Conservation (phyloP, 73 alveolate species). For the Effrenium voratum region DNA sequence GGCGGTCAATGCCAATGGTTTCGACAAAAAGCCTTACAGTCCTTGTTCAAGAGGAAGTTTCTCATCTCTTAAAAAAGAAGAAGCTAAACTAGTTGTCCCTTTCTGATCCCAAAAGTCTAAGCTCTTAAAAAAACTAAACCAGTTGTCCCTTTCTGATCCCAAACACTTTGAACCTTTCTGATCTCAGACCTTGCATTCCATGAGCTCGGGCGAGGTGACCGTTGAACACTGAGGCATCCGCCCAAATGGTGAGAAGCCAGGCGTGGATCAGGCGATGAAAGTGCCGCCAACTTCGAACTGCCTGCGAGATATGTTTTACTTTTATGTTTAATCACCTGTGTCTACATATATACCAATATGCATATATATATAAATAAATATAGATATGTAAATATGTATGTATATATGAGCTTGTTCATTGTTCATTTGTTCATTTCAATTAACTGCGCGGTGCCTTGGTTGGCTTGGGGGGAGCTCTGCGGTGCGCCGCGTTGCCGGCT, state of each 20-base stretch:
- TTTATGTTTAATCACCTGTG: no score
- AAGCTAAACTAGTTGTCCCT: background rate
- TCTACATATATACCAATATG: no score
- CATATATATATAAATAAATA: no score
- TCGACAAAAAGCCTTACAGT: background rate
- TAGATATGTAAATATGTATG: no score
- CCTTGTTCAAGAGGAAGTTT: no score
- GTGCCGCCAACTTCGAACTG: slow-evolving; percentile 36
- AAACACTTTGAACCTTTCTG: background rate
- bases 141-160: background rate
- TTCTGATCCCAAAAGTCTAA: background rate
- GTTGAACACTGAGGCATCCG: background rate
- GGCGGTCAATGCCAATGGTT: background rate
- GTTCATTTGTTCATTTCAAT: no score
- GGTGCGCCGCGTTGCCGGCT: no score
- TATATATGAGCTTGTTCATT: no score
- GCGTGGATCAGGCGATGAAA: slow-evolving; percentile 24
- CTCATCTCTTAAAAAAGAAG: background rate
- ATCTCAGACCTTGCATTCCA: background rate
- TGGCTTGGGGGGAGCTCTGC: no score
- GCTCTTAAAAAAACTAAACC: background rate
- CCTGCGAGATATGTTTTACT: no score
- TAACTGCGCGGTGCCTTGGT: no score
- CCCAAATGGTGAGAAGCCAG: slow-evolving; percentile 48
- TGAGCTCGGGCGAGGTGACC: background rate